Evolutionary conservation across 768 basidiomycete genomes (phyloP), one percentile per base, ranked within the genome.

Genomic region (Phanerodontia chrysosporium): DNA sequence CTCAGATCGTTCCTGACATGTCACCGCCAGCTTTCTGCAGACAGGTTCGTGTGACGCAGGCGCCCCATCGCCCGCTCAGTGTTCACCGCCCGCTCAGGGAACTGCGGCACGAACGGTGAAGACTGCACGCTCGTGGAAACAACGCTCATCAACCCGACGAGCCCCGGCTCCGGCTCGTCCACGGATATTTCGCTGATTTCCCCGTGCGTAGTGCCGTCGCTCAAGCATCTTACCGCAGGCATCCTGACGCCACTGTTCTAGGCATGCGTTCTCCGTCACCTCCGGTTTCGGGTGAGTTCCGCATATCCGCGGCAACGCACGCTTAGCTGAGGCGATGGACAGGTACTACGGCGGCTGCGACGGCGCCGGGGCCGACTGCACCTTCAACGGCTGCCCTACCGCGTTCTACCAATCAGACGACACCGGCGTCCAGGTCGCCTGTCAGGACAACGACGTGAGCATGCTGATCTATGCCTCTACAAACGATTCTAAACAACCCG

Each of bases 321-420:
- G 3, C 16, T 36, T 18, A 42, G n/a, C 22, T 24, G 32, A 36
- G 12, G 57, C 30, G 18, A 13, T 55, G 18, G n/a, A 18, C 49
- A 77, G 78, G 16, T 80, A 76, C 65, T 77, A 66, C 66, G 67
- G 74, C 55, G 78, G 78, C 8, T 80, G 78, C 53, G 69, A 78
- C 52, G 75, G 76, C 39, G 62, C 68, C n/a, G 80, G 80, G 1
- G 70, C 74, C 18, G 68, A 73, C 61, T 81, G 79, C 63, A 71
- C 61, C 28, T 62, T 66, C 24, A 56, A 72, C 9, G 64, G 64
- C 59, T 79, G 78, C 66, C 54, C 60, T 36, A 69, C 67, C 2
- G 79, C 78, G 1, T 79, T 79, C 71, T 68, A 67, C 51, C 39
- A 65, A 10, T 64, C 77, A 6, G 64, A 59, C 44, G 73, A 79